Evolutionary conservation across 1,284 basidiomycete species (phyloP), one percentile per base, ranked within the genome.

Genomic region (Hemileia vastatrix): DNA sequence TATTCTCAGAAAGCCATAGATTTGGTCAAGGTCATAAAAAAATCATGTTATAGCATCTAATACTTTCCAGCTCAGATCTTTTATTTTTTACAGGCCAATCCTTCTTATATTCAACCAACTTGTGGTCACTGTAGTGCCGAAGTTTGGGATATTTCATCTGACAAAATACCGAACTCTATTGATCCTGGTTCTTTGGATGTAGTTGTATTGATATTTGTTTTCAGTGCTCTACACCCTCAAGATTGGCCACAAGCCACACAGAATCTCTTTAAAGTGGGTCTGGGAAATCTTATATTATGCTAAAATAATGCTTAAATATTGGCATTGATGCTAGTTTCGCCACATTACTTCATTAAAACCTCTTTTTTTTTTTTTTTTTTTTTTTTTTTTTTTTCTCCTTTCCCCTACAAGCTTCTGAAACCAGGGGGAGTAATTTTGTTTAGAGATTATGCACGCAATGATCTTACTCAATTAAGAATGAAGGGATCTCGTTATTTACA

Each of bases 371-470:
- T 48, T 43, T 40, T 18, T 43, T 21, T 23, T 36, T 9, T 5
- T 5, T 36, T 15, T 47, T 18, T 6, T 24, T 6, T 15, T 23
- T 15, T 24, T 53, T n/a, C 5, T 51, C 15, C 2, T n/a, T 11
- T 49, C 43, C 44, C 18, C 23, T 18, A 23, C 3, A 66, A 92
- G 86, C 86, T 94, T 70, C 81, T 99, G 2, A 95, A 91, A 78
- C 92, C 91, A 0, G 86, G 85, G 11, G 94, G 95, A 1, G 77
- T 84, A 2, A 80, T 95, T 6, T 80, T 96, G 1, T 81, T 98
- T 66, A 84, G 95, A 4, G 95, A 99, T 76, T 99, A 98, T 72
- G 95, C 92, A 0, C 83, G 95, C 24, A 83, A 97, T 74, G 95
- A 99, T 75, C 82, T 91, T 55, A 88, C 92, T 0, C 94, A 98